Evolutionary conservation across 176 grass and related monocot genomes (phyloP), one percentile per base, ranked within the genome.

Genomic region (Musa troglodytarum): DNA sequence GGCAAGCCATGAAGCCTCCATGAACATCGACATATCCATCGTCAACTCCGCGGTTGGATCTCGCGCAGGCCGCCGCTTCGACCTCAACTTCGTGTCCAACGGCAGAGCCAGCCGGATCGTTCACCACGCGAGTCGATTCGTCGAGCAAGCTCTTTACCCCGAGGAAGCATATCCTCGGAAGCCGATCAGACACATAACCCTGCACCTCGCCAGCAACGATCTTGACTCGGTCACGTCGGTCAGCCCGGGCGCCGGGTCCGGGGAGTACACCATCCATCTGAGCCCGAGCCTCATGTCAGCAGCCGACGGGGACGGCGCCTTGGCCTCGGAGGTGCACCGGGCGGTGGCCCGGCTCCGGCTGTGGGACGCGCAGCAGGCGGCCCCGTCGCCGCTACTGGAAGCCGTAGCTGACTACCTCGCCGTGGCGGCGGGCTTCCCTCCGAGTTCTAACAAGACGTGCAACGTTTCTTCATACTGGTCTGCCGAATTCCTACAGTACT

Each of bases 1-100:
- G 83, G 83, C 83, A n/a, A 85, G 81, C 53, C 80, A 80, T 52
- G 83, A 80, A 50, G 83, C 83, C 20, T 75, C 83, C 26, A 80
- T 76, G 72, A 62, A 78, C 50, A 34, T 64, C 34, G 58, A 52
- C 57, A 76, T 76, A 29, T 8, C 58, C 28, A 21, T 65, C 34
- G 11, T 63, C 74, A 52, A 11, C 19, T 28, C 74, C 7, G 21
- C 52, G 15, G 53, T 5, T 3, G 22, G 9, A 1, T 62, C 58
- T 12, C 43, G 0, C 9, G 74, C 57, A 19, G 34, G 13, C 8
- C 74, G 58, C 57, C 55, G 58, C 19, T 76, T 76, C 29, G 34
- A 76, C 58, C 74, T 76, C 57, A 15, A 49, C 74, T 76, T 76
- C 17, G 74, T 65, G 43, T 76, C 74, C 74, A 76, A 76, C 74